Evolutionary conservation across 352 stramenopile species (phyloP).

Genomic region (Globisporangium viniferum): DNA sequence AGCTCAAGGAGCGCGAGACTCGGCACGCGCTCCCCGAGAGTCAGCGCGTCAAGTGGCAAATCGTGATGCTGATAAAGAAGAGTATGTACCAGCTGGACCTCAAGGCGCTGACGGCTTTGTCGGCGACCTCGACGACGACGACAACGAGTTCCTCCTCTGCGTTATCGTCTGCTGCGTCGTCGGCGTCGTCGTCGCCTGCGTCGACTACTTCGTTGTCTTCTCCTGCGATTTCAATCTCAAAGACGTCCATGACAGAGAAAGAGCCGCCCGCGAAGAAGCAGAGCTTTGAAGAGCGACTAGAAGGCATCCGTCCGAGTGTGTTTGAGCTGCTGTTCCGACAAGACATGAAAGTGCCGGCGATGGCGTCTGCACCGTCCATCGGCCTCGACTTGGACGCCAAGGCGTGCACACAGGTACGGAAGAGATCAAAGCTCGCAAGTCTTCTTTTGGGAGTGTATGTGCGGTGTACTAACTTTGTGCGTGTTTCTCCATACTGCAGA

Average conservation of each 20-base stretch:
- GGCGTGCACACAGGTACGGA: slow-evolving; percentile 45
- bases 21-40: slow-evolving; percentile 60
- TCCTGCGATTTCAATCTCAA: background rate
- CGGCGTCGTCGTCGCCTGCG: slow-evolving; percentile 2
- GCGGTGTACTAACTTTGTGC: background rate
- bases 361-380: slow-evolving; percentile 23
- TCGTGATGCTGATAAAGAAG: slow-evolving; percentile 59
- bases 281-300: slow-evolving; percentile 51
- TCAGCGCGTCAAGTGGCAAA: slow-evolving; percentile 59
- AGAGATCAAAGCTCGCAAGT: slow-evolving; percentile 8
- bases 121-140: slow-evolving; percentile 7
- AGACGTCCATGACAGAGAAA: slow-evolving; percentile 2
- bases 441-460: background rate
- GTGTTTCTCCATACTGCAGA: slow-evolving; percentile 16
- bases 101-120: slow-evolving; percentile 25
- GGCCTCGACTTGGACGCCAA: slow-evolving; percentile 46
- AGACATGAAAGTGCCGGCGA: slow-evolving; percentile 33
- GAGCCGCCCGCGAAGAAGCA: slow-evolving; percentile 14
- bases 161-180: background rate
- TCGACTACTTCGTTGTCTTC: background rate
- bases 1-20: slow-evolving; percentile 60
- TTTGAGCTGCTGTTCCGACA: slow-evolving; percentile 62
- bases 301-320: slow-evolving; percentile 58
- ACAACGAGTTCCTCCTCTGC: background rate
- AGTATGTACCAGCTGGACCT: slow-evolving; percentile 61